phyloP scores from a whole-genome alignment of 2,329 filamentous ascomycete genomes.

The Paraconiothyrium sp. region DNA sequence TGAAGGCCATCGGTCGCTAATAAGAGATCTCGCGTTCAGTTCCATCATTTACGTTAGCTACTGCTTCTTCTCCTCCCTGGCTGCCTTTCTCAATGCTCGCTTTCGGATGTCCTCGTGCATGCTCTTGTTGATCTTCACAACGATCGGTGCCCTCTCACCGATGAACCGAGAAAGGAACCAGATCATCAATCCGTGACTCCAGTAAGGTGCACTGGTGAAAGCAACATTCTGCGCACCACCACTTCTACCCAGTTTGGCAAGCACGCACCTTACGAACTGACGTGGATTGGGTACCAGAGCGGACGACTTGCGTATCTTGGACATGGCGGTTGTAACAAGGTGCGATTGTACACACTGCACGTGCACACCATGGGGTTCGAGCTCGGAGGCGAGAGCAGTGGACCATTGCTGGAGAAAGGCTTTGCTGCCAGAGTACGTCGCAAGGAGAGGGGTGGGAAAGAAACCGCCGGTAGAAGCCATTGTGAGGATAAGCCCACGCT shows the following conservation, averaged over 20 bases:
- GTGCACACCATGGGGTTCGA: conserved; percentile 81
- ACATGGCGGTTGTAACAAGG: conserved; percentile 95
- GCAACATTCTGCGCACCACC: conserved; percentile 81
- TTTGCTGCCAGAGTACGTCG: conserved; percentile 97
- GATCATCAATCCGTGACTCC: conserved; percentile 89
- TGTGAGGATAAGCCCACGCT: conserved; percentile 88
- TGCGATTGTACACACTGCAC: conserved; percentile 94
- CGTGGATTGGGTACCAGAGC: conserved; percentile 82
- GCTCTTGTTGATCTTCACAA: conserved; percentile 68
- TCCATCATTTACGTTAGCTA: conserved; percentile 15
- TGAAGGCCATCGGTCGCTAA: not conserved
- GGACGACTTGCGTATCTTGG: conserved; percentile 85
- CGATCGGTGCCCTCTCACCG: conserved; percentile 65
- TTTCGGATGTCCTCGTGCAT: conserved; percentile 87
- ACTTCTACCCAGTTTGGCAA: conserved; percentile 81
- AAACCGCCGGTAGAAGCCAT: conserved; percentile 98
- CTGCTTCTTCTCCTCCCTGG: conserved; percentile 78
- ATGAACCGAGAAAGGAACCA: conserved; percentile 75
- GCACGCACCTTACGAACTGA: conserved; percentile 79
- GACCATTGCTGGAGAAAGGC: conserved; percentile 98
- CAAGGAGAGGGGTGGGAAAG: conserved; percentile 88
- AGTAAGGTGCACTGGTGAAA: conserved; percentile 90
- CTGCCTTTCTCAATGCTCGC: conserved; percentile 83
- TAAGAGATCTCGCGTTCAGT: not conserved
- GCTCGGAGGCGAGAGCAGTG: conserved; percentile 81